Evolutionary conservation across 441 rosid genomes (phyloP).

Genomic region (Codiaeum variegatum): DNA sequence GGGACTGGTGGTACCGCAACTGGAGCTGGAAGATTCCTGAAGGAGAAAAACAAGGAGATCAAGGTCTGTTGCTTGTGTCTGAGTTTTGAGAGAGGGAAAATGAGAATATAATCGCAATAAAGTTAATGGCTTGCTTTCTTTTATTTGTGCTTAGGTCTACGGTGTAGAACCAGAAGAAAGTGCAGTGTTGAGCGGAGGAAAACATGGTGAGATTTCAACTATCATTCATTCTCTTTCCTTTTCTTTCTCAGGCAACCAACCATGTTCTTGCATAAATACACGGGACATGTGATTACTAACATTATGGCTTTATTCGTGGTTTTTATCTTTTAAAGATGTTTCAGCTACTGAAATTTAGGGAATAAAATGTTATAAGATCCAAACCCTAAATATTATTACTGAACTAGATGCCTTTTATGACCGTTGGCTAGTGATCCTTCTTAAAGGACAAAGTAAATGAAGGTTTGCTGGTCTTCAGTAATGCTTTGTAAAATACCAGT

Average conservation of each 20-base stretch:
- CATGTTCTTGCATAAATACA: background rate
- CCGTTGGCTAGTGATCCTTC: background rate
- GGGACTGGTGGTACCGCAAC: slow-evolving; percentile 16
- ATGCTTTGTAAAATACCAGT: background rate
- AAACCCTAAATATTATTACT: background rate
- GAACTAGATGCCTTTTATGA: background rate
- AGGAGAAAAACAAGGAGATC: slow-evolving; percentile 15
- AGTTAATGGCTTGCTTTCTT: background rate
- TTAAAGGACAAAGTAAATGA: background rate
- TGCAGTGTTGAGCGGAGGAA: slow-evolving; percentile 65
- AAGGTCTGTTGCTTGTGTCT: background rate
- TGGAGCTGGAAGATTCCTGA: slow-evolving; percentile 11
- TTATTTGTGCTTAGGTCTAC: slow-evolving; percentile 38
- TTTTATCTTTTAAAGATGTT: background rate
- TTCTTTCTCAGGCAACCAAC: background rate
- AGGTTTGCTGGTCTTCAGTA: background rate
- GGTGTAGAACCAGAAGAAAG: slow-evolving; percentile 76
- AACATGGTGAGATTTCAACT: slow-evolving; percentile 36
- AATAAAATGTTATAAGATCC: background rate
- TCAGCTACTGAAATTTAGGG: background rate
- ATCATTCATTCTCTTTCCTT: background rate
- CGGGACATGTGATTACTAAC: background rate
- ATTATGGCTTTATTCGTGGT: background rate
- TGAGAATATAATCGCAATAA: background rate
- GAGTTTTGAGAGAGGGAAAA: background rate